Evolutionary conservation across 805 yeast genomes (phyloP).

Genomic region (Metschnikowia vanudenii): DNA sequence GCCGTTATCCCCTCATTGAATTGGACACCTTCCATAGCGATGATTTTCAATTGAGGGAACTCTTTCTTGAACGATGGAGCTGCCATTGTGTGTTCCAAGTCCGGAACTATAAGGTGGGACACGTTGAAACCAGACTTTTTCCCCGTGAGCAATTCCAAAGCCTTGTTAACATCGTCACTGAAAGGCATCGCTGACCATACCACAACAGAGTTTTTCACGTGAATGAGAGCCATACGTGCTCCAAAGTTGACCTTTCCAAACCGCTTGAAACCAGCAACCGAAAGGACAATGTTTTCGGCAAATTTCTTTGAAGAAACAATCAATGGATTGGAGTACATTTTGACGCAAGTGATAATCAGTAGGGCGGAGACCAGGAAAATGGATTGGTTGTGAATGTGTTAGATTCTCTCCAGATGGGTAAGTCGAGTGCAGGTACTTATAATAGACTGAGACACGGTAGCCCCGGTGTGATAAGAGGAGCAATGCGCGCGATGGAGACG

Average conservation of each 20-base stretch:
- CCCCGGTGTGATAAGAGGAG: neutral
- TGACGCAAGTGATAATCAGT: neutral
- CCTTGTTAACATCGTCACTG: slow-evolving; percentile 43
- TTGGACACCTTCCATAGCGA: slow-evolving; percentile 48
- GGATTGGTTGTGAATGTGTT: too few relatives aligned
- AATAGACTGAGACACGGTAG: neutral
- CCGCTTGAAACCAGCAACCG: slow-evolving; percentile 36
- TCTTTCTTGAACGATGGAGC: slow-evolving; percentile 49
- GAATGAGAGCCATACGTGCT: slow-evolving; percentile 42
- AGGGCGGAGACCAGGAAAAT: neutral
- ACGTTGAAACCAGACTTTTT: slow-evolving; percentile 36
- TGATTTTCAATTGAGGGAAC: slow-evolving; percentile 50
- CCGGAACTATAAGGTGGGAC: slow-evolving; percentile 58
- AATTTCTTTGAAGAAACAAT: slow-evolving; percentile 31
- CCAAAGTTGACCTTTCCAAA: slow-evolving; percentile 35
- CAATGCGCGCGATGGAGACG: slow-evolving; percentile 1
- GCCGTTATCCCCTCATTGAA: slow-evolving; percentile 33
- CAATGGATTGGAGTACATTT: slow-evolving; percentile 33
- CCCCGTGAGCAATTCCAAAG: slow-evolving; percentile 34
- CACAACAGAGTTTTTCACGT: slow-evolving; percentile 24
- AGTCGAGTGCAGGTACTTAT: too few relatives aligned
- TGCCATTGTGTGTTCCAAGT: slow-evolving; percentile 64
- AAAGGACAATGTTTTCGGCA: slow-evolving; percentile 34
- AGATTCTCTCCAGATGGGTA: too few relatives aligned
- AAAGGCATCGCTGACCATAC: slow-evolving; percentile 63